Conservation (phyloP, 306 rosid species). For the Trifolium repens region DNA sequence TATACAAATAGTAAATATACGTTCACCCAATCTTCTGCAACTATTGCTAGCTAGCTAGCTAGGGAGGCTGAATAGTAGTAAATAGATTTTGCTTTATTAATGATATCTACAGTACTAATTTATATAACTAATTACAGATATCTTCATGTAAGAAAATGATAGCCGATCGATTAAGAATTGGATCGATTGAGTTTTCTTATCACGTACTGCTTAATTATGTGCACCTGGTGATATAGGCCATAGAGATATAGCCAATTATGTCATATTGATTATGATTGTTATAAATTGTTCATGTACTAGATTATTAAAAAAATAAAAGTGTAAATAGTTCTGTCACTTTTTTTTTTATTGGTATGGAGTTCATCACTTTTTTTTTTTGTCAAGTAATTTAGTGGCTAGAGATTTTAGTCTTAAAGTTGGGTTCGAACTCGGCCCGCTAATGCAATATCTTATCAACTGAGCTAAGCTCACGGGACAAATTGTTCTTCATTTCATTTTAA, state of each 20-base stretch:
- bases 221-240: background rate
- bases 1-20: conserved; percentile 42
- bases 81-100: conserved; percentile 32
- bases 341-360: too few species aligned
- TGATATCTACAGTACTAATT: background rate
- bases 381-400: too few species aligned
- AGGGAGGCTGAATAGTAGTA: background rate
- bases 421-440: too few species aligned
- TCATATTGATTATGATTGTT: background rate
- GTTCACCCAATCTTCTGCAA: conserved; percentile 63
- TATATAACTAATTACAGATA: background rate
- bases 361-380: too few species aligned
- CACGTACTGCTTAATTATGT: background rate
- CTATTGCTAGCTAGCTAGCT: conserved; percentile 48
- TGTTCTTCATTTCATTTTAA: too few species aligned
- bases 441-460: too few species aligned
- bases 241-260: background rate
- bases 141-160: background rate
- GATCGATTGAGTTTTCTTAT: background rate
- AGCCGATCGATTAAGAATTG: background rate
- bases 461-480: too few species aligned
- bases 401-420: too few species aligned
- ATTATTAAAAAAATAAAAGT: too few species aligned
- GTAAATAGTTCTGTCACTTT: too few species aligned
- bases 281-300: background rate